Conservation (phyloP, 2,329 filamentous ascomycete species). For the Fusarium cyanostomum region DNA sequence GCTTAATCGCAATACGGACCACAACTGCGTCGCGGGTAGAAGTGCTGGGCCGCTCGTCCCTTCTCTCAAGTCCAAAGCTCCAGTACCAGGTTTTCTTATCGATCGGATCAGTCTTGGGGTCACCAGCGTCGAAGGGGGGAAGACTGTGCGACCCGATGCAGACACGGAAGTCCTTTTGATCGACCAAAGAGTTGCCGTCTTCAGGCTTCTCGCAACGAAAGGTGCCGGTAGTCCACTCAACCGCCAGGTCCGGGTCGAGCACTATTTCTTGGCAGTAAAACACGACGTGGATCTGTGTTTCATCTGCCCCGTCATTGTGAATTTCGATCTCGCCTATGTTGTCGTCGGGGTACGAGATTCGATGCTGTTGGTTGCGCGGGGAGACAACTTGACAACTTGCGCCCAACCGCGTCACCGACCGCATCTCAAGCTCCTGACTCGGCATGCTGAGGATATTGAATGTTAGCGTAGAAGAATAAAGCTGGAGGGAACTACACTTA, state of each 20-base stretch:
- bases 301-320: background rate
- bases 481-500: no score
- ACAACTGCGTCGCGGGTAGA: background rate
- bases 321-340: background rate
- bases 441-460: no score
- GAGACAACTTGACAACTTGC: background rate
- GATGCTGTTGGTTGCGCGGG: background rate
- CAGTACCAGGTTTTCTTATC: background rate
- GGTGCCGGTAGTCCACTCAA: background rate
- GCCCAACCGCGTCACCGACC: background rate
- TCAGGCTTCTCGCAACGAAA: background rate
- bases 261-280: background rate
- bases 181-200: background rate
- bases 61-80: background rate
- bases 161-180: background rate
- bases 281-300: background rate
- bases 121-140: background rate
- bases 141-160: background rate
- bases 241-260: background rate
- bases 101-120: background rate
- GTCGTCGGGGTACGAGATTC: background rate
- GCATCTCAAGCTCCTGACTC: background rate
- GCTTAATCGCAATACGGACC: background rate
- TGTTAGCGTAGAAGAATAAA: no score
- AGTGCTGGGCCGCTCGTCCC: background rate